phyloP scores from a whole-genome alignment of 306 rosid species.

The Ammopiptanthus mongolicus region DNA sequence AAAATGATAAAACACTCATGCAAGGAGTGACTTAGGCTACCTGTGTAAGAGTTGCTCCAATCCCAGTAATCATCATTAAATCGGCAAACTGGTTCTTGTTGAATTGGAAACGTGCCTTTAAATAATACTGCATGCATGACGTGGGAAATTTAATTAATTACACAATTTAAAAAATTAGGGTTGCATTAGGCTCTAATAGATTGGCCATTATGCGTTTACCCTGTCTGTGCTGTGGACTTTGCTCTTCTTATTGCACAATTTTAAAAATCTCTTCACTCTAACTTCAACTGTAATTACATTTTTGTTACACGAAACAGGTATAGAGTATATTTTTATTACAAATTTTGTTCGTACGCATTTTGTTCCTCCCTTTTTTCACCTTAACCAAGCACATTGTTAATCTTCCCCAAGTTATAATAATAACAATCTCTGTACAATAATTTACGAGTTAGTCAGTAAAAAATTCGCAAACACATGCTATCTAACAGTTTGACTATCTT shows the following conservation, averaged over 20 bases:
- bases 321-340: background rate
- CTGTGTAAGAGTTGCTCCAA: conserved; percentile 63
- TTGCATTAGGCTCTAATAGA: background rate
- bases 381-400: too few species aligned
- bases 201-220: background rate
- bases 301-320: background rate
- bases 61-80: conserved; percentile 58
- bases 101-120: conserved; percentile 85
- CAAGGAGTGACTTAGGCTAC: conserved; percentile 28
- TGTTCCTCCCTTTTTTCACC: too few species aligned
- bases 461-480: background rate
- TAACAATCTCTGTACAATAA: background rate
- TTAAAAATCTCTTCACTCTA: background rate
- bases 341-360: too few species aligned
- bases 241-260: background rate
- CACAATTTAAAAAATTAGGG: background rate
- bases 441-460: too few species aligned
- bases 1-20: background rate
- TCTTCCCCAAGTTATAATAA: too few species aligned
- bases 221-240: background rate
- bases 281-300: background rate
- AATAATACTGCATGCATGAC: conserved; percentile 82
- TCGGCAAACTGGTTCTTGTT: conserved; percentile 78
- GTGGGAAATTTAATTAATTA: conserved; percentile 1
- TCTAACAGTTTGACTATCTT: background rate